phyloP scores from a whole-genome alignment of 108 stramenopile species.

The Skeletonema tropicum region DNA sequence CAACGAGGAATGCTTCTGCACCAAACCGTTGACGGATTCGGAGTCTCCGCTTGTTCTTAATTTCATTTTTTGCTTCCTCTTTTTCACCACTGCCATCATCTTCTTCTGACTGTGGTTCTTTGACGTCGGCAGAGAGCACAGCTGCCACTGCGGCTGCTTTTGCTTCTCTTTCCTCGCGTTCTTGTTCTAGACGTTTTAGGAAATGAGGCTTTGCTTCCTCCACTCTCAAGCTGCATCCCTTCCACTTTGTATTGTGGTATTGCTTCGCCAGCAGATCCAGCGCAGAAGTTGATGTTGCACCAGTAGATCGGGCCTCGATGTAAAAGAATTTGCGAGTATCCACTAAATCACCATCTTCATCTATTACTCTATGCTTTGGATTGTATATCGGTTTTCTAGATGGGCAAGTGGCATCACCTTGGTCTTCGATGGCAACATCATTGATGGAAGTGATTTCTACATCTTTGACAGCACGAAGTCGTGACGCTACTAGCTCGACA shows the following conservation, averaged over 20 bases:
- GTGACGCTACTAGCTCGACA: constrained; percentile 56
- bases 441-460: constrained; percentile 44
- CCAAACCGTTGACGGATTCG: constrained; percentile 75
- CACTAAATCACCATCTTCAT: constrained; percentile 28
- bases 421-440: constrained; percentile 33
- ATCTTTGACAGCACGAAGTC: constrained; percentile 43
- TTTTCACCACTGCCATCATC: constrained; percentile 4
- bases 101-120: constrained; percentile 11
- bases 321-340: constrained; percentile 45
- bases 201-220: constrained; percentile 75
- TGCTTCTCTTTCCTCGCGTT: constrained; percentile 39
- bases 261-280: constrained; percentile 61
- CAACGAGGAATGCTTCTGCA: constrained; percentile 72
- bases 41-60: constrained; percentile 58
- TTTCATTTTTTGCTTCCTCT: constrained; percentile 6
- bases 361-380: constrained; percentile 3
- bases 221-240: constrained; percentile 73
- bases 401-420: constrained; percentile 31
- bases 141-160: constrained; percentile 4
- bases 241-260: constrained; percentile 89
- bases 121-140: not conserved
- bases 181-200: constrained; percentile 67
- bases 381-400: constrained; percentile 19
- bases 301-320: constrained; percentile 15
- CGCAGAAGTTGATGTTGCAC: constrained; percentile 26